Evolutionary conservation across 352 stramenopile genomes (phyloP).

Genomic region (Phytophthora pseudosyringae): DNA sequence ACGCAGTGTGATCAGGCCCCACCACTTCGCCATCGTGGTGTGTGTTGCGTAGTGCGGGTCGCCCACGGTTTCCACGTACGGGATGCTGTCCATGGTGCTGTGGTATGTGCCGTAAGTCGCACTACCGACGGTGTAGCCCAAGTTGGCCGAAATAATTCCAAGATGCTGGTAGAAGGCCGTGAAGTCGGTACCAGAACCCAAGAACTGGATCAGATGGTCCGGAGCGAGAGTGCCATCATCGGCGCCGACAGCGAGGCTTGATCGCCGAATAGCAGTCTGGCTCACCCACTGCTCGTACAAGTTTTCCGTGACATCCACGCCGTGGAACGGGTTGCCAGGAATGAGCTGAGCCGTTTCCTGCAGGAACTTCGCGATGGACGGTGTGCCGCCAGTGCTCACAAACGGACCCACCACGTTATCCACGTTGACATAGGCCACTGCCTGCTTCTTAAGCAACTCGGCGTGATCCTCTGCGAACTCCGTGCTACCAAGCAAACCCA

Average conservation of each 20-base stretch:
- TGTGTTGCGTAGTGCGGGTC: constrained; percentile 73
- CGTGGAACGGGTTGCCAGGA: constrained; percentile 44
- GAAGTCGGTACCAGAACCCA: constrained; percentile 77
- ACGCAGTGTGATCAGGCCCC: constrained; percentile 63
- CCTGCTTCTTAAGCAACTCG: constrained; percentile 52
- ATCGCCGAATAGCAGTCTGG: constrained; percentile 30
- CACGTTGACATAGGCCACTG: constrained; percentile 84
- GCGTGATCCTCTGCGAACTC: constrained; percentile 73
- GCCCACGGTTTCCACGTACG: constrained; percentile 62
- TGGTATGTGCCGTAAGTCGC: constrained; percentile 81
- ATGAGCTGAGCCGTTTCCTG: constrained; percentile 60
- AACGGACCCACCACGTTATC: constrained; percentile 67
- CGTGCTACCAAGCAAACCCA: constrained; percentile 69
- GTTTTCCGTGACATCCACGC: constrained; percentile 25
- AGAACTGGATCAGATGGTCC: constrained; percentile 59
- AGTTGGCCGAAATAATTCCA: constrained; percentile 74
- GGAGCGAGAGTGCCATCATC: constrained; percentile 47
- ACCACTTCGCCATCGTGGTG: constrained; percentile 56
- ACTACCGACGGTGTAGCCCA: constrained; percentile 33
- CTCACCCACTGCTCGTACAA: constrained; percentile 55
- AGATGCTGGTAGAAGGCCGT: constrained; percentile 89
- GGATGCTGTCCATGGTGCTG: constrained; percentile 86
- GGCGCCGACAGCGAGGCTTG: constrained; percentile 6
- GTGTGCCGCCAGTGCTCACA: constrained; percentile 56
- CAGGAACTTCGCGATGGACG: constrained; percentile 65